Conservation (phyloP, 148 eudicot species). For the Camellia lanceoleosa region DNA sequence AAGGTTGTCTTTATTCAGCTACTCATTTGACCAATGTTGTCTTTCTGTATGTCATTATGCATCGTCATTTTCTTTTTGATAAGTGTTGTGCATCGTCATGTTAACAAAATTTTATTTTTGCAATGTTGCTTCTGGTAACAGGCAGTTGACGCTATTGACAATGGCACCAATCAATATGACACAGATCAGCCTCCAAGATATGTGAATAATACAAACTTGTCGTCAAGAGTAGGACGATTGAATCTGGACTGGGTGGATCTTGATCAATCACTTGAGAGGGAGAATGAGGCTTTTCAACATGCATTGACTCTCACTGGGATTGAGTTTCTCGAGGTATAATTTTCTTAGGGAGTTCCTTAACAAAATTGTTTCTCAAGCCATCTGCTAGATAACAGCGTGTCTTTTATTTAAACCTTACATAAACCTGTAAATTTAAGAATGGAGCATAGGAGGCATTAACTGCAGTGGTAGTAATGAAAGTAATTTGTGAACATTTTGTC, state of each 20-base stretch:
- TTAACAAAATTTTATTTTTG: background rate
- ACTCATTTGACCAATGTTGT: background rate
- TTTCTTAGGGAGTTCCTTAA: constrained; percentile 7
- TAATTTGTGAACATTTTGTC: constrained; percentile 10
- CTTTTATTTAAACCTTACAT: background rate
- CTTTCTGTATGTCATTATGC: background rate
- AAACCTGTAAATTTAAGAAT: too few species aligned
- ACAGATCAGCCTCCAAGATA: constrained; percentile 43
- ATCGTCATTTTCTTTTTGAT: too few species aligned
- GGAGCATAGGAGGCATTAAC: background rate
- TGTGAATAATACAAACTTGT: constrained; percentile 48
- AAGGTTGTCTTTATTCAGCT: background rate
- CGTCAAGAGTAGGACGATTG: constrained; percentile 53
- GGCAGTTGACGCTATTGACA: constrained; percentile 68
- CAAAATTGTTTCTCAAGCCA: constrained; percentile 1
- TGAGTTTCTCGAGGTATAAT: constrained; percentile 54
- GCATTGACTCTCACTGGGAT: constrained; percentile 49
- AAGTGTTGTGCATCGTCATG: too few species aligned
- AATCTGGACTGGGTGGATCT: constrained; percentile 56
- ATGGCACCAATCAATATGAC: constrained; percentile 48
- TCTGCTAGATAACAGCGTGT: background rate
- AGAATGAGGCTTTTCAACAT: constrained; percentile 52
- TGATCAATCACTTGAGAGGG: constrained; percentile 54
- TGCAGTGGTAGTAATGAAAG: background rate
- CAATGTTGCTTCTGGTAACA: constrained; percentile 23